A percentile compares a stretch with the other conserved stretches of the same genome.
These are phyloP conservation scores for Echinosphaeria canescens DNA, from an alignment of 2,329 filamentous ascomycete genomes.

Conservation along the genomic window DNA sequence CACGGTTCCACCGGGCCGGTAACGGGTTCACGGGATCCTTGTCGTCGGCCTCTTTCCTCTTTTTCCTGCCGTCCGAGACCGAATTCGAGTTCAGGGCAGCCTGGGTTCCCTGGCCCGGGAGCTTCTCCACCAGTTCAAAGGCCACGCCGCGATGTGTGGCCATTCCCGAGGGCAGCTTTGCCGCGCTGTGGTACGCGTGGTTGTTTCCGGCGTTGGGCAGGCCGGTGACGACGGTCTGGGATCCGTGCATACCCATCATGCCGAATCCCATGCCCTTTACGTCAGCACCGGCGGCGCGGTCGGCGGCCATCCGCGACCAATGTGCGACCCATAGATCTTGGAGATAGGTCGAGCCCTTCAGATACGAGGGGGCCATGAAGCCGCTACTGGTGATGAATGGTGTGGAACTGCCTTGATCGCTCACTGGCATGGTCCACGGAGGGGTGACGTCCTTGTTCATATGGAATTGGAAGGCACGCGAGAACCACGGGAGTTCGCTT, in stretches of 20 bases:
- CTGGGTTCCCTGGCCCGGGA: slow-evolving; percentile 18
- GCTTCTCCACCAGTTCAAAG: slow-evolving; percentile 67
- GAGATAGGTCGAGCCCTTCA: slow-evolving; percentile 58
- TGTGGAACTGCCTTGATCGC: no score
- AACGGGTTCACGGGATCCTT: slow-evolving; percentile 40
- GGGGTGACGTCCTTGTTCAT: slow-evolving; percentile 10
- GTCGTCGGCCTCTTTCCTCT: slow-evolving; percentile 28
- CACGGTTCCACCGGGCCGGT: slow-evolving; percentile 63
- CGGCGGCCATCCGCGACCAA: slow-evolving; percentile 30
- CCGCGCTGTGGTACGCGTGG: slow-evolving; percentile 1
- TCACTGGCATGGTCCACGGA: no score
- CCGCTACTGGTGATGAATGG: slow-evolving; percentile 12
- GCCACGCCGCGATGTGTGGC: slow-evolving; percentile 52
- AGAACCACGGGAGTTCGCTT: slow-evolving; percentile 18
- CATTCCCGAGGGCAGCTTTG: slow-evolving; percentile 29
- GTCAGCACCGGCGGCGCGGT: slow-evolving; percentile 11
- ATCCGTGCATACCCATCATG: slow-evolving; percentile 1
- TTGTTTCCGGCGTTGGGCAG: slow-evolving; percentile 2
- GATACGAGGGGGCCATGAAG: slow-evolving; percentile 74
- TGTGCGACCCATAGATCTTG: slow-evolving; percentile 52
- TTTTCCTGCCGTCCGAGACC: no score
- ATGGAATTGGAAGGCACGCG: slow-evolving; percentile 28
- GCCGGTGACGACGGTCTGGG: no score
- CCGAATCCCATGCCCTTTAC: no score
- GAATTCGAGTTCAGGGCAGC: no score